Evolutionary conservation across 768 basidiomycete species (phyloP).

Genomic region (Strobilomyces confusus): DNA sequence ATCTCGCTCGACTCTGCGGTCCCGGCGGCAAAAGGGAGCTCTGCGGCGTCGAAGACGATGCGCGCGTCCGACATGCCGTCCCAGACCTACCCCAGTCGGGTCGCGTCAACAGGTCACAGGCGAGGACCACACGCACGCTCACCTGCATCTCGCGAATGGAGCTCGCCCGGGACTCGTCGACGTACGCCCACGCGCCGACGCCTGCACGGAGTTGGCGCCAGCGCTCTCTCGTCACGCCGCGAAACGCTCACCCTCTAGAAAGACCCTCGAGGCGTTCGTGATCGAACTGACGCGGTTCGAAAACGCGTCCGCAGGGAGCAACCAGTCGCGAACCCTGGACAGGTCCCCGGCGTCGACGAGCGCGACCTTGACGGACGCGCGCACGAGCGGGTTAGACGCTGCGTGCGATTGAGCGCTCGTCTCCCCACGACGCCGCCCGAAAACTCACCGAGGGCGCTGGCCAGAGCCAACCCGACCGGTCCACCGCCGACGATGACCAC

Average conservation of each 20-base stretch:
- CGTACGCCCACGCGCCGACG: slow-evolving; percentile 79
- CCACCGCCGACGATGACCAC: slow-evolving; percentile 95
- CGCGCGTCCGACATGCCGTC: slow-evolving; percentile 83
- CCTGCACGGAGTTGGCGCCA: slow-evolving; percentile 38
- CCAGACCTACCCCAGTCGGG: slow-evolving; percentile 62
- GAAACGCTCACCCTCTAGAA: slow-evolving; percentile 55
- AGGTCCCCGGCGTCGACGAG: slow-evolving; percentile 84
- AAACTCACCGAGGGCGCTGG: slow-evolving; percentile 73
- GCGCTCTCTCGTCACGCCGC: background rate
- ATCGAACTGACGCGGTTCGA: slow-evolving; percentile 88
- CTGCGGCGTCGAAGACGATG: slow-evolving; percentile 62
- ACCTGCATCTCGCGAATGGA: slow-evolving; percentile 87
- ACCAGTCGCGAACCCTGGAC: slow-evolving; percentile 65
- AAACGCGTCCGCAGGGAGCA: slow-evolving; percentile 46
- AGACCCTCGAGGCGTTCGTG: slow-evolving; percentile 66
- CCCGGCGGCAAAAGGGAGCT: slow-evolving; percentile 28
- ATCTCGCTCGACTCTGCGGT: slow-evolving; percentile 44
- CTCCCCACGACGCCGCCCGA: background rate
- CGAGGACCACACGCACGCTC: slow-evolving; percentile 9
- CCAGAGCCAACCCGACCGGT: slow-evolving; percentile 86
- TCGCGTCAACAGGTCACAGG: background rate
- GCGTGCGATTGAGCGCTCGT: background rate
- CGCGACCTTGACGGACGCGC: slow-evolving; percentile 56
- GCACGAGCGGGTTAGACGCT: slow-evolving; percentile 54
- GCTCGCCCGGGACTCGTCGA: slow-evolving; percentile 64